These are phyloP conservation scores for Trichoderma cornu-damae DNA, from an alignment of 2,329 filamentous ascomycete genomes.

Conservation along the genomic window DNA sequence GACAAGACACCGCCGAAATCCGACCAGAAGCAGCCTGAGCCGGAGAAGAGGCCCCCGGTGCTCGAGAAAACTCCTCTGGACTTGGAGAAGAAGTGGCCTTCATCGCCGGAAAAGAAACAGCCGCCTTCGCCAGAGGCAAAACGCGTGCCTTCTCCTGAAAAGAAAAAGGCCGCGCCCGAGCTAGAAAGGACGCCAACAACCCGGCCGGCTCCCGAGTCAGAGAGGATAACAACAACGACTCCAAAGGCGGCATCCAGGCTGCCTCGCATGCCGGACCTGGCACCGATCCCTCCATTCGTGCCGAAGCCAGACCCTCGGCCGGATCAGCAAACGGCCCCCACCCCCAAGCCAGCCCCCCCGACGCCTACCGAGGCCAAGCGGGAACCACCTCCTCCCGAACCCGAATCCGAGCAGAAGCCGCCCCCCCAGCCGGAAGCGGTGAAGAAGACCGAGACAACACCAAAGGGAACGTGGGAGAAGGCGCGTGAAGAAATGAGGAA, in stretches of 20 bases:
- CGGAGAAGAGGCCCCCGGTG: background rate
- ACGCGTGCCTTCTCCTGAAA: background rate
- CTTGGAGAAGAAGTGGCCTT: background rate
- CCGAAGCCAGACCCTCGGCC: slow-evolving; percentile 26
- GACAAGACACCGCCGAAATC: slow-evolving; percentile 6
- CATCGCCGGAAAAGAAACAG: slow-evolving; percentile 1
- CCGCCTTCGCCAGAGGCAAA: background rate
- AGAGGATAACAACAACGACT: background rate
- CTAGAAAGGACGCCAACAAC: background rate
- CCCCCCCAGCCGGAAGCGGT: background rate
- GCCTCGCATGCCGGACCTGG: slow-evolving; percentile 16
- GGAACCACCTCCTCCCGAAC: slow-evolving; percentile 1
- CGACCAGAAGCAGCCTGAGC: background rate
- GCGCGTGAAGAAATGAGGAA: slow-evolving; percentile 61
- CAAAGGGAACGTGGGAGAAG: slow-evolving; percentile 55
- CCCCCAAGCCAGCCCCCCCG: slow-evolving; percentile 18
- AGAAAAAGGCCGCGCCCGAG: slow-evolving; percentile 3
- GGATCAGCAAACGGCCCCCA: slow-evolving; percentile 23
- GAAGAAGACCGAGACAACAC: slow-evolving; percentile 11
- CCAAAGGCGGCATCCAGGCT: slow-evolving; percentile 18
- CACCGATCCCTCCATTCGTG: slow-evolving; percentile 21
- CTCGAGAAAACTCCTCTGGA: background rate
- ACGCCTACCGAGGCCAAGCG: slow-evolving; percentile 7
- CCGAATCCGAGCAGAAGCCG: background rate
- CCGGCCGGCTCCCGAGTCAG: background rate